These are phyloP conservation scores for Bruguiera sexangula DNA, from an alignment of 345 rosid species.

Conservation along the genomic window DNA sequence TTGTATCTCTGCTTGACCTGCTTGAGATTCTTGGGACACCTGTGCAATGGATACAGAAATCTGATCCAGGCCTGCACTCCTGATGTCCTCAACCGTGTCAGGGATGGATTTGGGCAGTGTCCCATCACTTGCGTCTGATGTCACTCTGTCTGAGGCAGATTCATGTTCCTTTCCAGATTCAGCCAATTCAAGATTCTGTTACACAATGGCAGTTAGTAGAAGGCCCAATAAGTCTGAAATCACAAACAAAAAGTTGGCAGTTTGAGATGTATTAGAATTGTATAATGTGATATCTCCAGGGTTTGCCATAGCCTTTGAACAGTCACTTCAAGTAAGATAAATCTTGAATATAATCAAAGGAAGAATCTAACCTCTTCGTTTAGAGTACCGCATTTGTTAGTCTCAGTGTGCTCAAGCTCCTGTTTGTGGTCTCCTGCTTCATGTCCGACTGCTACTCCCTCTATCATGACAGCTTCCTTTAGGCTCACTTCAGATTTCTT, in stretches of 20 bases:
- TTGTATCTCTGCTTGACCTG: conserved; percentile 26
- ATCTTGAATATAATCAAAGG: not conserved
- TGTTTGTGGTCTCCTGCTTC: conserved; percentile 16
- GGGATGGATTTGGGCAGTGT: conserved; percentile 11
- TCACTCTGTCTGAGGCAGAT: conserved; percentile 12
- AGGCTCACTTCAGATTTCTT: conserved; percentile 15
- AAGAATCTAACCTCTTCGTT: conserved; percentile 25
- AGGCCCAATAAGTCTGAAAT: conserved; percentile 9
- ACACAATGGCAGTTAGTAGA: conserved; percentile 15
- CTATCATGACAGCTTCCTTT: conserved; percentile 18
- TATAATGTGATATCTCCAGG: not conserved
- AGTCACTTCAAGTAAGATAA: not conserved
- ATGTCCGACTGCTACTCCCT: conserved; percentile 13
- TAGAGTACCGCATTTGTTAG: conserved; percentile 1
- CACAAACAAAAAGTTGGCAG: not conserved
- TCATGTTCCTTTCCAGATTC: conserved; percentile 17
- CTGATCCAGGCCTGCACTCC: not conserved
- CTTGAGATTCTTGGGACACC: conserved; percentile 11
- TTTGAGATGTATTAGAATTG: not conserved
- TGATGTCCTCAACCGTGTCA: conserved; percentile 18
- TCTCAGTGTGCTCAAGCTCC: conserved; percentile 1
- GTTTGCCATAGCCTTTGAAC: conserved; percentile 3
- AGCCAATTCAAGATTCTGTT: conserved; percentile 27
- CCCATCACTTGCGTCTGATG: conserved; percentile 21
- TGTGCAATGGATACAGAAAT: conserved; percentile 10